Evolutionary conservation across 495 filamentous ascomycete species (phyloP), one percentile per base, ranked within the genome.

Genomic region (Neurospora cerealis): DNA sequence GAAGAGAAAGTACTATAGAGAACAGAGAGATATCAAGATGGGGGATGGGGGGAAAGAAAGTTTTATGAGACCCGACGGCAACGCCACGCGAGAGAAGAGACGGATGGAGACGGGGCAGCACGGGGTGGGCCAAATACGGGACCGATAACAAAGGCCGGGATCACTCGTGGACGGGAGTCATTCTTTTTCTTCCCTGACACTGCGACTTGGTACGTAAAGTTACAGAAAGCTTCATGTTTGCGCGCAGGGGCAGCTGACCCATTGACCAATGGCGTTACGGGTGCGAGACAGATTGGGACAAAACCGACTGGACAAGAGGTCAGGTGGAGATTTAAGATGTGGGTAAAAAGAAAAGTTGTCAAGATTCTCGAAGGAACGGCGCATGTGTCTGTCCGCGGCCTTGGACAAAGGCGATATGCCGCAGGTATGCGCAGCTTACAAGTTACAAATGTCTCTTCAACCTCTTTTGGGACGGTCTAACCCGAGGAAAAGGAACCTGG

Each of bases 221-320:
- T 54, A 13, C 46, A 28, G 46, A 24, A 28, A 28, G 42, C 44
- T 46, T 46, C n/a, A 46, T 46, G 44, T 46, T 21, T 46, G 19
- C 42, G 42, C 42, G 42, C 42, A 19, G n/a, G 73, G 48, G 37
- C 71, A 70, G 71, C 78, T 81, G 80, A 80, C 77, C 79, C 75
- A 81, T 77, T 78, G 77, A 41, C 79, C 78, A 82, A 81, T 81
- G 21, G 70, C 39, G 66, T 44, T 34, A 2, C 28, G 7, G 8
- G 44, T 5, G 8, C 3, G n/a, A 21, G 6, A 48, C 44, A 21
- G 44, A 48, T 46, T 48, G 21, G 46, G n/a, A 48, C n/a, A 48
- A 46, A 24, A 40, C 44, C 44, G 44, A 48, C 44, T 46, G 42
- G 44, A 46, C 46, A 28, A 13, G n/a, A 54, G 46, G 10, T 62